phyloP scores from a whole-genome alignment of 1,284 basidiomycete genomes.

The Moniliella sp. region DNA sequence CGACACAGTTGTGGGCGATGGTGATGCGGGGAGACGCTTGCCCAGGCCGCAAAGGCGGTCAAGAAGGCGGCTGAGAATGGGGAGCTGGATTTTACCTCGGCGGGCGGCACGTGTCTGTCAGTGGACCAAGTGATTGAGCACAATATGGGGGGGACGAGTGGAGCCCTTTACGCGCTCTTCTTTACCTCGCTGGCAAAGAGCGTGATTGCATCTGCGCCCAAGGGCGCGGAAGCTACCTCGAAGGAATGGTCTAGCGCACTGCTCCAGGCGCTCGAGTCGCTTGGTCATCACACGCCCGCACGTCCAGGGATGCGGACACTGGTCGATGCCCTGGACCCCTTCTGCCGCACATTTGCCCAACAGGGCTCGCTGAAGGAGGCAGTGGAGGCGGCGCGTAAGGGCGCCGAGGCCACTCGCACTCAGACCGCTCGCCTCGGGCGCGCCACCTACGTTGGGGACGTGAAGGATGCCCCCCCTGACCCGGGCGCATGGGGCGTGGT shows the following conservation, averaged over 20 bases:
- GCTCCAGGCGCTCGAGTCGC: conserved; percentile 18
- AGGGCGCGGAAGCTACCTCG: conserved; percentile 5
- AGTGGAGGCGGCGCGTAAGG: conserved; percentile 35
- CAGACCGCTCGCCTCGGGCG: conserved; percentile 41
- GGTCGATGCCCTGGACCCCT: conserved; percentile 41
- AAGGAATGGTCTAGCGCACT: conserved; percentile 25
- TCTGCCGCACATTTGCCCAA: conserved; percentile 35
- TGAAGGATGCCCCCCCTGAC: conserved; percentile 36
- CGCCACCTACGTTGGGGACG: conserved; percentile 38
- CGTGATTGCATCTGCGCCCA: not conserved
- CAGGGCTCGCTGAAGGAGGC: conserved; percentile 33
- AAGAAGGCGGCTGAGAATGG: conserved; percentile 6
- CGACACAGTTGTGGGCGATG: conserved; percentile 36
- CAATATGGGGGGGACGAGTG: conserved; percentile 35
- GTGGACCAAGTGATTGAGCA: conserved; percentile 13
- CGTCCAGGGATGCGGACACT: conserved; percentile 42
- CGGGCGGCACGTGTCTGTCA: conserved; percentile 18
- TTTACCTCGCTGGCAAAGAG: conserved; percentile 36
- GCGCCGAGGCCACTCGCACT: conserved; percentile 39
- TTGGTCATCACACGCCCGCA: conserved; percentile 40
- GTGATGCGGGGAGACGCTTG: conserved; percentile 32
- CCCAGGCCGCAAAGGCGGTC: conserved; percentile 13
- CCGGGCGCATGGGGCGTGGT: conserved; percentile 43
- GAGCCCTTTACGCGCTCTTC: conserved; percentile 41
- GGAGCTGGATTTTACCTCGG: conserved; percentile 19